phyloP scores from a whole-genome alignment of 2,329 filamentous ascomycete species.

The Diaporthe vaccinii region DNA sequence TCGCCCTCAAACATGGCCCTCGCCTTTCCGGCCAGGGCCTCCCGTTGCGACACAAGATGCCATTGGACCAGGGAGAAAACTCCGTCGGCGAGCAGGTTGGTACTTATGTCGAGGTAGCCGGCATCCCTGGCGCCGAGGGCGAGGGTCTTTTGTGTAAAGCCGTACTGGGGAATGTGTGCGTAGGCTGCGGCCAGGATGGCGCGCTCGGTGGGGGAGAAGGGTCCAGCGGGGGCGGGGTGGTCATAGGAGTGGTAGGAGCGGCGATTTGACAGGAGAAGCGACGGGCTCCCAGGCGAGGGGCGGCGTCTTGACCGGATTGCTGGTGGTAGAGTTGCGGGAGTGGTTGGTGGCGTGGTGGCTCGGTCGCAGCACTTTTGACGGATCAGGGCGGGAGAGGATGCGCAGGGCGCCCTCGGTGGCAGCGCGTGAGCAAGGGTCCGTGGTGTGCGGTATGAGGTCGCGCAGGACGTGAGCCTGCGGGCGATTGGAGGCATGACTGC shows the following conservation, averaged over 20 bases:
- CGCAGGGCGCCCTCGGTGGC: neutral
- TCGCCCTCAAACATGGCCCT: slow-evolving; percentile 55
- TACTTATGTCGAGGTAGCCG: slow-evolving; percentile 88
- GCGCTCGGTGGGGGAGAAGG: slow-evolving; percentile 78
- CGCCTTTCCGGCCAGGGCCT: slow-evolving; percentile 64
- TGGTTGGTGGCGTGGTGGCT: neutral
- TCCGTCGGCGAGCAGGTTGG: slow-evolving; percentile 84
- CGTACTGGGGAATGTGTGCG: slow-evolving; percentile 81
- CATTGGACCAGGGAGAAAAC: slow-evolving; percentile 86
- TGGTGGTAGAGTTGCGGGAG: neutral
- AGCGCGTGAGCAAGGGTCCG: neutral
- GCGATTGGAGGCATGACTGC: slow-evolving; percentile 27
- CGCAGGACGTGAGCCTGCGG: slow-evolving; percentile 23
- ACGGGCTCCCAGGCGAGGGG: slow-evolving; percentile 34
- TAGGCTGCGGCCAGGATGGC: slow-evolving; percentile 87
- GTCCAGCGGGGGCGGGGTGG: slow-evolving; percentile 69
- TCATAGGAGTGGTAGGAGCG: slow-evolving; percentile 80
- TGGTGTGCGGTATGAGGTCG: slow-evolving; percentile 30
- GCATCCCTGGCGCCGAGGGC: slow-evolving; percentile 84
- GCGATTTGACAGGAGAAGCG: slow-evolving; percentile 18
- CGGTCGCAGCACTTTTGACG: slow-evolving; percentile 1
- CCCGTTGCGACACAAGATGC: slow-evolving; percentile 78
- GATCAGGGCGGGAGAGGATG: neutral
- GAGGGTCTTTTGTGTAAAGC: slow-evolving; percentile 83
- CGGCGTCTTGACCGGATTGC: slow-evolving; percentile 14